Evolutionary conservation across 1,139 yeast genomes (phyloP), one percentile per base, ranked within the genome.

Genomic region (Suhomyces anneliseae): DNA sequence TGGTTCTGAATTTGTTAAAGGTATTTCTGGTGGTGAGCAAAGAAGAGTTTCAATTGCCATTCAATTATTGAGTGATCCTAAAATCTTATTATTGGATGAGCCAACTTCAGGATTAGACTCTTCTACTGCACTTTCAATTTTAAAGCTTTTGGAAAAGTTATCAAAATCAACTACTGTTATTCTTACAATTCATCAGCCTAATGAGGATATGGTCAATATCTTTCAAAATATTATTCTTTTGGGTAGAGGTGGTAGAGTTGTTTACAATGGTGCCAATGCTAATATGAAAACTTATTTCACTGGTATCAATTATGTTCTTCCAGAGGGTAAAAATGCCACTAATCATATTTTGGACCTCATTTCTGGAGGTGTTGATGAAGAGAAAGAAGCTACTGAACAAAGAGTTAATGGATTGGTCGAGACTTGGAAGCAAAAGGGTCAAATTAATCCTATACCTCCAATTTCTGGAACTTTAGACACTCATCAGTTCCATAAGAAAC

Each of bases 31-130:
- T 10, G 96, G 96, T 47, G 96, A 89, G 58, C 87, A 86, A 57
- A 71, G 96, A 58, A 76, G 96, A 54, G 88, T 89, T 1, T 83
- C 93, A 0, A 88, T 89, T 62, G 93, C 93, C 2, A 79, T 86
- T 40, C 96, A 89, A 61, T 69, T 89, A 37, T 69, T 88, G 36
- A 83, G 84, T 46, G 81, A 81, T 45, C 95, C 95, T 0, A 83
- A 83, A 52, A 76, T 89, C 32, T 65, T 89, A 41, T 76, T 88
- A 46, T 67, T 89, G 37, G 97, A 90, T 65, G 97, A 90, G 56
- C 96, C 96, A 1, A 89, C 96, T 0, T 87, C 95, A 1, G 96
- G 97, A 0, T 71, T 90, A 26, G 96, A 90, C 62, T 81, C 93
- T 24, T 82, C 87, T 45, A 87, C 95, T 0, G 88, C 96, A 0